phyloP scores from a whole-genome alignment of 148 eudicot genomes.

The Oxyria digyna region DNA sequence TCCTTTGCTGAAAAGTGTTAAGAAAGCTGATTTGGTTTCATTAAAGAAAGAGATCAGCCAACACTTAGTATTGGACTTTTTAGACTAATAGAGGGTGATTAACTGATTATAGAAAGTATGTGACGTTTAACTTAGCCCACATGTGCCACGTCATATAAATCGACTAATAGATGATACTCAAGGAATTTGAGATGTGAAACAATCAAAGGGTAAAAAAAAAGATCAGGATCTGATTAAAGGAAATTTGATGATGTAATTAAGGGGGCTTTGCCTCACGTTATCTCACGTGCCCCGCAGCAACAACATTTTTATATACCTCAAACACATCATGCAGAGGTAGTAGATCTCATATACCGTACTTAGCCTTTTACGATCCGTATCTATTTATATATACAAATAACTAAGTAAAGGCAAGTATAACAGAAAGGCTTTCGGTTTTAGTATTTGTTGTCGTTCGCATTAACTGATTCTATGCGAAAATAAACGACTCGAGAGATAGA shows the following conservation, averaged over 20 bases:
- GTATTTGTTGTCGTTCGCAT: background rate
- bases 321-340: background rate
- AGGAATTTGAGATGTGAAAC: background rate
- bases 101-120: background rate
- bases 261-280: slow-evolving; percentile 4
- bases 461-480: background rate
- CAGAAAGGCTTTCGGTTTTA: background rate
- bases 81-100: background rate
- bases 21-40: background rate
- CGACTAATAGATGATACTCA: background rate
- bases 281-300: background rate
- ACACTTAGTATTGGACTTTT: background rate
- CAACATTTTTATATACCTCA: background rate
- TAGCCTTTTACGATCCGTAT: slow-evolving; percentile 1
- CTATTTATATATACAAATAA: background rate
- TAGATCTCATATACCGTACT: slow-evolving; percentile 9
- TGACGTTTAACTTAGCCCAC: background rate
- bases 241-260: background rate
- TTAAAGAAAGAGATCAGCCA: background rate
- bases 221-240: background rate
- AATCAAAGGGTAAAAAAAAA: background rate
- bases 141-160: background rate
- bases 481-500: background rate
- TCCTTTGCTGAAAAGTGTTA: slow-evolving; percentile 1
- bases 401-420: background rate